A percentile compares a stretch with the other conserved stretches of the same genome.
Evolutionary conservation across 1,284 basidiomycete species (phyloP).

Genomic region (Xerocomus tenax): DNA sequence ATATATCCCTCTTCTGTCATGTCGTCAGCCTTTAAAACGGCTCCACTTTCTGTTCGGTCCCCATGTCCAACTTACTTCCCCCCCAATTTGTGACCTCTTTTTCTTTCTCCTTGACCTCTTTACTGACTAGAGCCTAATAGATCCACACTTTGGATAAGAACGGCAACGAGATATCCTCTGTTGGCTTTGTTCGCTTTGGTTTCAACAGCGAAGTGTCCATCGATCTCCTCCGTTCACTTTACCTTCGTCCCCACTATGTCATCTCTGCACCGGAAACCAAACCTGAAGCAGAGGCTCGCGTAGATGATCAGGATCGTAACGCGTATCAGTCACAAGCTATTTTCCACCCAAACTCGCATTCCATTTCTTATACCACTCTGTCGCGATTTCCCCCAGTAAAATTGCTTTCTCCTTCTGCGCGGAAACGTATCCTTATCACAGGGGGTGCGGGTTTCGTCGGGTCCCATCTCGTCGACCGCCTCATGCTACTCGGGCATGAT

Average conservation of each 20-base stretch:
- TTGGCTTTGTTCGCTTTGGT: conserved; percentile 77
- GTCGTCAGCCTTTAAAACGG: neutral
- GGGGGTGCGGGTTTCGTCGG: conserved; percentile 97
- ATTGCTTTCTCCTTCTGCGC: conserved; percentile 65
- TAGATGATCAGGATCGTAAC: conserved; percentile 42
- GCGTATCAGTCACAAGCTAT: conserved; percentile 77
- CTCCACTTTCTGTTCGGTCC: neutral
- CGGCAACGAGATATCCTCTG: conserved; percentile 65
- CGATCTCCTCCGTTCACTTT: conserved; percentile 73
- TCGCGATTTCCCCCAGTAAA: conserved; percentile 87
- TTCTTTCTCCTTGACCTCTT: neutral
- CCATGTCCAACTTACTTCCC: conserved; percentile 23
- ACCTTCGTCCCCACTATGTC: conserved; percentile 76
- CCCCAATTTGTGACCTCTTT: conserved; percentile 15
- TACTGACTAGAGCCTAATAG: conserved; percentile 30
- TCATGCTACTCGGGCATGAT: conserved; percentile 96
- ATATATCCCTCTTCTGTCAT: neutral
- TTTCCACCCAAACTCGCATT: conserved; percentile 66
- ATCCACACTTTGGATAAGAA: conserved; percentile 62
- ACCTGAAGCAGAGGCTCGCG: conserved; percentile 34
- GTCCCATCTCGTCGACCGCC: conserved; percentile 91
- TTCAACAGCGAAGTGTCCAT: conserved; percentile 80
- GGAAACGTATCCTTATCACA: conserved; percentile 89
- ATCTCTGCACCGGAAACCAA: conserved; percentile 37
- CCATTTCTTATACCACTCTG: conserved; percentile 86